Conservation (phyloP, 345 rosid species). For the Fremontodendron californicum region DNA sequence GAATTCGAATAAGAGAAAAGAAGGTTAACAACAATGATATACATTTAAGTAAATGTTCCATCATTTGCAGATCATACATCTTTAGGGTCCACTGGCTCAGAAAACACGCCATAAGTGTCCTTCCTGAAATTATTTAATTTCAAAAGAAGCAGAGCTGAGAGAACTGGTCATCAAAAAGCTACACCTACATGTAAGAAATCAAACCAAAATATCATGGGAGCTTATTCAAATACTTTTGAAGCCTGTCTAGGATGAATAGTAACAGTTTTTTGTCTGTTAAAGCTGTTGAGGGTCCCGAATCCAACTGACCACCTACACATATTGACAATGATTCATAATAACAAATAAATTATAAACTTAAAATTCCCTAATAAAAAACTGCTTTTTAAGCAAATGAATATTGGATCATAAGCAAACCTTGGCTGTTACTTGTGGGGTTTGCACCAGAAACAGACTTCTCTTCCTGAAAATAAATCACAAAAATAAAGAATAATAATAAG, state of each 20-base stretch:
- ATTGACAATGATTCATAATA: neutral
- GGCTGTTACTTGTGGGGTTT: conserved; percentile 31
- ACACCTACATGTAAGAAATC: conserved; percentile 19
- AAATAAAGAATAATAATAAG: neutral
- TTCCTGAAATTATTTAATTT: conserved; percentile 44
- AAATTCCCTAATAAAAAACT: conserved; percentile 5
- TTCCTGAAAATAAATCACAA: conserved; percentile 31
- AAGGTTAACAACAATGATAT: neutral
- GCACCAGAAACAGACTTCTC: conserved; percentile 34
- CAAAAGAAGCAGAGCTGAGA: conserved; percentile 15
- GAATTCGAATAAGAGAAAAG: neutral
- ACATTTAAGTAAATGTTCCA: conserved; percentile 10
- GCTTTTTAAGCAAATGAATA: conserved; percentile 16
- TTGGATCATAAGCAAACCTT: conserved; percentile 37
- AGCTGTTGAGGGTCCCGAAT: neutral
- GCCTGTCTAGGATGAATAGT: conserved; percentile 95
- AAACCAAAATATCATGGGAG: conserved; percentile 25
- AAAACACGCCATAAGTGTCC: conserved; percentile 64
- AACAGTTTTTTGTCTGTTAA: conserved; percentile 76
- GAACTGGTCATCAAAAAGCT: conserved; percentile 15
- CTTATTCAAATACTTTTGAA: conserved; percentile 71
- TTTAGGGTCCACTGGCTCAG: conserved; percentile 68
- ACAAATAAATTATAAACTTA: neutral
- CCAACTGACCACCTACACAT: neutral
- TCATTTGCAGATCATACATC: conserved; percentile 41